These are phyloP conservation scores for Celoporthe dispersa DNA, from an alignment of 2,329 filamentous ascomycete genomes.

Conservation along the genomic window DNA sequence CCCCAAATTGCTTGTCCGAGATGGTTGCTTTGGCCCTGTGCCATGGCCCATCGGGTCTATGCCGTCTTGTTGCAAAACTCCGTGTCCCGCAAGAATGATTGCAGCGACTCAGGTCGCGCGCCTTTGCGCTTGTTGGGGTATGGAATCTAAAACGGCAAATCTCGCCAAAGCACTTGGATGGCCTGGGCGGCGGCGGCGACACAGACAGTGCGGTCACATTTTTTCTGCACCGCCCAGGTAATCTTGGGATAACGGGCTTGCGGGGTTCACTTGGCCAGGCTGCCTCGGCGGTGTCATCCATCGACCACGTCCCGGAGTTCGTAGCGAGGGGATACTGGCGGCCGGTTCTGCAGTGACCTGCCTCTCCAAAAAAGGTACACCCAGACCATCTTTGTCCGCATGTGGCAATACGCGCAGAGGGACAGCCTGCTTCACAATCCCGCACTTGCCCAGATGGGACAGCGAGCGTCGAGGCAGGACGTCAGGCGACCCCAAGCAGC, in stretches of 20 bases:
- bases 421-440: neutral
- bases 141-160: constrained; percentile 22
- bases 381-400: neutral
- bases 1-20: constrained; percentile 25
- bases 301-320: constrained; percentile 17
- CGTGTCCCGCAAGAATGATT: constrained; percentile 17
- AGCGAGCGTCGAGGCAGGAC: neutral
- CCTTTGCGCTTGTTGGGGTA: constrained; percentile 1
- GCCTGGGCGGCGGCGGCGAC: constrained; percentile 20
- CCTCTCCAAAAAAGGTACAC: neutral
- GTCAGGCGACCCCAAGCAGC: neutral
- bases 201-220: constrained; percentile 20
- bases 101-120: constrained; percentile 5
- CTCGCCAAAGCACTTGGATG: constrained; percentile 26
- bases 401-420: constrained; percentile 1
- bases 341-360: neutral
- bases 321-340: neutral
- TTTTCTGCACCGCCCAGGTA: constrained; percentile 16
- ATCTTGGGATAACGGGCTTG: constrained; percentile 13
- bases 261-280: constrained; percentile 23
- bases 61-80: constrained; percentile 21
- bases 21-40: constrained; percentile 28
- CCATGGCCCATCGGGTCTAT: constrained; percentile 26
- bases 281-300: constrained; percentile 13
- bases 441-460: constrained; percentile 9